A percentile compares a stretch with the other conserved stretches of the same genome.
Evolutionary conservation across 805 yeast species (phyloP).

Genomic region (Ascoidea asiatica): DNA sequence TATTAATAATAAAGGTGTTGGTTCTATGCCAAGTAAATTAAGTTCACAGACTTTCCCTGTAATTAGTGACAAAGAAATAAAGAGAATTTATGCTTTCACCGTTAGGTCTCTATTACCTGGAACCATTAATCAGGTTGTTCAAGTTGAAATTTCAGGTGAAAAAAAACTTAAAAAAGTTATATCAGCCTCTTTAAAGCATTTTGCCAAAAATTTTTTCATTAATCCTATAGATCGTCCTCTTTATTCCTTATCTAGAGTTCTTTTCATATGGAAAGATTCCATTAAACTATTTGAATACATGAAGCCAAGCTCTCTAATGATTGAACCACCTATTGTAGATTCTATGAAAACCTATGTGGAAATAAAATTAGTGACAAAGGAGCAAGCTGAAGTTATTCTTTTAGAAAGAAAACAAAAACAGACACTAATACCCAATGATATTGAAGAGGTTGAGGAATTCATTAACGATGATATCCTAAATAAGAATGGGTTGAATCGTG

Average conservation of each 20-base stretch:
- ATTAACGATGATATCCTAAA: constrained; percentile 10
- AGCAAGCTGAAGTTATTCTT: constrained; percentile 6
- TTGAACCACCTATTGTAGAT: constrained; percentile 8
- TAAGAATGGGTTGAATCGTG: constrained; percentile 16
- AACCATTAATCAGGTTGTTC: constrained; percentile 1
- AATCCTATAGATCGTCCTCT: background rate
- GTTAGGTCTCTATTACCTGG: constrained; percentile 7
- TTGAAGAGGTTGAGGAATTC: constrained; percentile 5
- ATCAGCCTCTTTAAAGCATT: constrained; percentile 3
- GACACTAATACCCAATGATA: constrained; percentile 14
- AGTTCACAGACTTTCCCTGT: background rate
- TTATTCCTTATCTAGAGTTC: constrained; percentile 10
- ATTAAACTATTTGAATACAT: constrained; percentile 12
- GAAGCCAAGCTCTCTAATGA: constrained; percentile 13
- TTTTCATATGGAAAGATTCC: constrained; percentile 12
- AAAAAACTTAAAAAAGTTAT: constrained; percentile 5
- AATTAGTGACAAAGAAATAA: background rate
- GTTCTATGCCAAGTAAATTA: too few relatives aligned
- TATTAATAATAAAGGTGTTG: too few relatives aligned
- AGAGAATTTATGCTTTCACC: constrained; percentile 4
- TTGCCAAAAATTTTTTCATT: constrained; percentile 4
- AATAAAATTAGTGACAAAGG: constrained; percentile 11
- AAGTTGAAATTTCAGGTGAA: constrained; percentile 2
- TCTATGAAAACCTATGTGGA: constrained; percentile 8
- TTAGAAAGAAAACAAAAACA: constrained; percentile 6